Conservation (phyloP, 495 filamentous ascomycete species). For the Xylaria palmicola region DNA sequence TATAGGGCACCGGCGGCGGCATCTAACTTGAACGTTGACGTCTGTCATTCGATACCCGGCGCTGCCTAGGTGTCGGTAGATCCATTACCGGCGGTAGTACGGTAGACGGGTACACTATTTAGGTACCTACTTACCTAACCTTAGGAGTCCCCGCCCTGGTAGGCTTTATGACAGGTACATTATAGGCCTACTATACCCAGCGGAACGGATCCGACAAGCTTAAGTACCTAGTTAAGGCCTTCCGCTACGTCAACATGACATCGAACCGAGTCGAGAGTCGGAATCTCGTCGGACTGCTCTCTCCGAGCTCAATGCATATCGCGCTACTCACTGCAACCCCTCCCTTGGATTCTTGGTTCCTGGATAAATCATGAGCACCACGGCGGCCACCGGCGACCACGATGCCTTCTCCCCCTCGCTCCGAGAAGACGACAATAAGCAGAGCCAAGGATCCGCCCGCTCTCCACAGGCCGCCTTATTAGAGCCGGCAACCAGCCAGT, state of each 20-base stretch:
- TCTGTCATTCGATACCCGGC: no score
- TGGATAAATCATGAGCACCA: conserved; percentile 2
- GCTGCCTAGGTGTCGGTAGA: no score
- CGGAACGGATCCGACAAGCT: not conserved
- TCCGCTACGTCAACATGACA: conserved; percentile 1
- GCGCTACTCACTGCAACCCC: not conserved
- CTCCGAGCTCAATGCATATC: not conserved
- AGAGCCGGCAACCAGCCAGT: conserved; percentile 20
- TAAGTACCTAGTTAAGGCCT: not conserved
- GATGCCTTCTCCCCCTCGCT: conserved; percentile 2
- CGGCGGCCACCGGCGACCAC: conserved; percentile 11
- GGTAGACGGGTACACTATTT: no score
- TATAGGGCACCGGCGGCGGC: no score
- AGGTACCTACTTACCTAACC: not conserved
- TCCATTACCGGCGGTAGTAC: no score
- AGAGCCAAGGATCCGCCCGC: not conserved
- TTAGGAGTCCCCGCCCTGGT: no score
- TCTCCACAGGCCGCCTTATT: conserved; percentile 23
- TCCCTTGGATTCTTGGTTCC: not conserved
- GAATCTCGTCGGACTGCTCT: conserved; percentile 1
- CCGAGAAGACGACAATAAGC: conserved; percentile 5
- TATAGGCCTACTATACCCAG: not conserved
- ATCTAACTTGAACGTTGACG: no score
- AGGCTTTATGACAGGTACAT: not conserved
- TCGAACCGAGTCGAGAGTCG: not conserved